These are phyloP conservation scores for Aspergillus sergii DNA, from an alignment of 2,329 filamentous ascomycete species.

Conservation along the genomic window DNA sequence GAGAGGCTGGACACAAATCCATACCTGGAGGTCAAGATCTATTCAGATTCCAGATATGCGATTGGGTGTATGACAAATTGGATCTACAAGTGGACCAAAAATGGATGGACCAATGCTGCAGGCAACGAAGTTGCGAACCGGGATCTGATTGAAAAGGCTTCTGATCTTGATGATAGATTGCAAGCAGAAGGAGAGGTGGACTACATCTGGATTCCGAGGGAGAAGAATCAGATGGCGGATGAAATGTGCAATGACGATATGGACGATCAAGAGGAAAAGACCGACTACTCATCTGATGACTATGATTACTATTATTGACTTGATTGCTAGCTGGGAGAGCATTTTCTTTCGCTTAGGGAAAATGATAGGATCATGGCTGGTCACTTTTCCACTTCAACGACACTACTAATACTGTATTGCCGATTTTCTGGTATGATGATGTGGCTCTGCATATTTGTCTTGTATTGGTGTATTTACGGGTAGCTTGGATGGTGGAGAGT, in stretches of 20 bases:
- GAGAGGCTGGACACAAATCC: not conserved
- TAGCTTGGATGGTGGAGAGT: too few species aligned
- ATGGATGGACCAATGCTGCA: not conserved
- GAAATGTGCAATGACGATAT: not conserved
- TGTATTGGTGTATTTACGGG: too few species aligned
- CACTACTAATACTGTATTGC: not conserved
- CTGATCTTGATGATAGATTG: not conserved
- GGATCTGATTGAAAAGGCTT: not conserved
- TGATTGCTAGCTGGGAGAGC: not conserved
- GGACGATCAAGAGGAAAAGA: not conserved
- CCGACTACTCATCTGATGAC: not conserved
- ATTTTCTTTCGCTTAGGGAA: not conserved
- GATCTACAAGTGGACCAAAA: not conserved
- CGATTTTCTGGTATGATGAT: not conserved
- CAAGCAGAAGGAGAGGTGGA: not conserved
- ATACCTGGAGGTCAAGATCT: not conserved
- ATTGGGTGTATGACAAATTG: not conserved
- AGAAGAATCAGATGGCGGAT: not conserved
- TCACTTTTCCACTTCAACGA: not conserved
- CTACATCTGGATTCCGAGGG: not conserved
- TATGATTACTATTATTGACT: not conserved
- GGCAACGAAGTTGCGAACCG: not conserved
- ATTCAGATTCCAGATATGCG: not conserved
- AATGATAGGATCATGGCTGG: not conserved
- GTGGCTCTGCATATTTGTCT: too few species aligned